Evolutionary conservation across 192 early-diverging fungal genomes (phyloP), one percentile per base, ranked within the genome.

Genomic region (Rhizoclosmatium globosum): DNA sequence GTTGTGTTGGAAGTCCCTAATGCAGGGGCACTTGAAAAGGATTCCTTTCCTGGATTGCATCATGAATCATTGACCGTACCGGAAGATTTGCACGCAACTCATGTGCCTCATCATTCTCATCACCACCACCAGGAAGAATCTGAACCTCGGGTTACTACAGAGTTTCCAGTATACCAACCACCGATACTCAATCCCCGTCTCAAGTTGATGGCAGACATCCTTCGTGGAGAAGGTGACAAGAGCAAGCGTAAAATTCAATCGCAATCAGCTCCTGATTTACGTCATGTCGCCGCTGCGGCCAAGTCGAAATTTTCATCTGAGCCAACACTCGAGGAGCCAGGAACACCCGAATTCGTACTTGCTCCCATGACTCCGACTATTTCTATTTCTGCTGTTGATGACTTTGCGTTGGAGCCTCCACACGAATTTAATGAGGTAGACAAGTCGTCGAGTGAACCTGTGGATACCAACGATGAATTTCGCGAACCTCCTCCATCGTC

Each of bases 1-100:
- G 64, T 76, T 38, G 74, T 59, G 4, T 17, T 74, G 6, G 42
- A 74, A 31, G 44, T 74, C 42, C 57, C 57, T 43, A 44, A 41
- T 7, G 21, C 17, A 17, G n/a, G n/a, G 2, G 70, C 23, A 21
- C 13, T 21, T 6, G 62, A 41, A 64, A 41, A 46, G 48, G 19
- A 21, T 7, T 9, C 44, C 2, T n/a, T 13, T 46, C 7, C 67
- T n/a, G 13, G 39, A 17, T 13, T 23, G 15, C 39, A 47, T n/a
- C 15, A 38, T 39, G 46, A 69, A 38, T 11, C 2, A n/a, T 15
- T 47, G 43, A 47, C 43, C 2, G 15, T 47, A n/a, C 38, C n/a
- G 19, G 46, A 19, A 39, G 46, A 19, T 46, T 46, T 47, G 15
- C 31, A 31, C 31, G 31, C 31, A 0, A 31, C 31, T 31, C 31